Evolutionary conservation across 2,329 filamentous ascomycete genomes (phyloP), one percentile per base, ranked within the genome.

Genomic region (Monosporascus ibericus): DNA sequence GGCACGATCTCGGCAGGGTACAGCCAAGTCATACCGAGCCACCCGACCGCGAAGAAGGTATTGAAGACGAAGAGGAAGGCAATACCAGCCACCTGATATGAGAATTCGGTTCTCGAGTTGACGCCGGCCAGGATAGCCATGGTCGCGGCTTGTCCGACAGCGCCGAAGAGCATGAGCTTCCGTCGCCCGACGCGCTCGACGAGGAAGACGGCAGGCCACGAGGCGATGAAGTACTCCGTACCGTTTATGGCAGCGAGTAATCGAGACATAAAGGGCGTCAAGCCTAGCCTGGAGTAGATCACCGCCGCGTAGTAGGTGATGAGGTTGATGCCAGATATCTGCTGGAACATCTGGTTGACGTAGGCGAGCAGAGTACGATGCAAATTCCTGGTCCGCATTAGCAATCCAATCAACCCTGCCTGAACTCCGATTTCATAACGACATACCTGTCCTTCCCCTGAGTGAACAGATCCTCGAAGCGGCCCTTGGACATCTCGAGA

Each of bases 101-200:
- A 55, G 48, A 57, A 63, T 0, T 63, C 57, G 1, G 58, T 54
- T 6, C 58, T 60, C 4, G 69, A 68, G 51, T 71, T 70, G 11
- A 68, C 72, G 36, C 75, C 74, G 0, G 77, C 73, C 38, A 83
- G 72, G 38, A 89, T 75, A 2, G 83, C 78, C 86, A 90, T 89
- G 49, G 80, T 82, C 2, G 77, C 64, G 38, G 81, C 82, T 72
- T 85, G 84, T 0, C 83, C 83, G 3, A 75, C 72, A 0, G 82
- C 80, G 50, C 86, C 86, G 56, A 88, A 81, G 18, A 90, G 70
- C 85, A 91, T 90, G 55, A 90, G 77, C 62, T 81, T 80, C 18
- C 87, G 78, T 27, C 87, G 82, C 11, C 85, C 85, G 3, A 85
- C 80, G 2, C 80, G 77, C 66, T 87, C 84, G 38, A 87, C 82